Evolutionary conservation across 2,329 filamentous ascomycete species (phyloP).

Genomic region (Beauveria australis): DNA sequence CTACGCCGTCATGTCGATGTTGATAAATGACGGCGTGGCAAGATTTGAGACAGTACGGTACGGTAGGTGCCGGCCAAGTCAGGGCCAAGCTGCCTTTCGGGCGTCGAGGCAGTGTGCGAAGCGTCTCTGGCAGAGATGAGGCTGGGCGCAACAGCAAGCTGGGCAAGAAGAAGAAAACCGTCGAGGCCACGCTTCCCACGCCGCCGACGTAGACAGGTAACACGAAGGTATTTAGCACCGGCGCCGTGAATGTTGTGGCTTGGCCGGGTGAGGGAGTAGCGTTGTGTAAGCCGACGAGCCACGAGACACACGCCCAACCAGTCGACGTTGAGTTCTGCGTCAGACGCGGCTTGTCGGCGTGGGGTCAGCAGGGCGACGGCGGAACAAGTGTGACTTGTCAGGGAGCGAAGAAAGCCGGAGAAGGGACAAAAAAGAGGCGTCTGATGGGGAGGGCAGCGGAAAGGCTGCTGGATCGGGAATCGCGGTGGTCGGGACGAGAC

Average conservation of each 20-base stretch:
- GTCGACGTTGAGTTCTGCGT: neutral
- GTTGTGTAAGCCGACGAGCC: slow-evolving; percentile 2
- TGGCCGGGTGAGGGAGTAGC: neutral
- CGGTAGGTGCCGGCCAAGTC: neutral
- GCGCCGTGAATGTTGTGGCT: neutral
- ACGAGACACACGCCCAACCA: neutral
- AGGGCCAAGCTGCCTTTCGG: neutral
- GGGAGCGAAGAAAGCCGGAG: neutral
- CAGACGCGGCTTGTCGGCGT: slow-evolving; percentile 9
- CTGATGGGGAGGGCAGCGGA: neutral
- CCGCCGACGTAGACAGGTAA: neutral
- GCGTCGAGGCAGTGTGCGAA: neutral
- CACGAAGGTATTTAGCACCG: neutral
- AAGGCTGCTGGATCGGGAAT: neutral
- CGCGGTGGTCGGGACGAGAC: neutral
- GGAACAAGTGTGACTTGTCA: neutral
- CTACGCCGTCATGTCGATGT: neutral
- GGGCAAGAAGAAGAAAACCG: neutral
- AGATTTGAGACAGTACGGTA: neutral
- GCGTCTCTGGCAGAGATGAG: neutral
- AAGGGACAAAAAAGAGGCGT: neutral
- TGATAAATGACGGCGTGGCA: neutral
- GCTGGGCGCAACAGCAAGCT: neutral
- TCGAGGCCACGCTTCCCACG: neutral
- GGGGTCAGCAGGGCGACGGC: slow-evolving; percentile 1